phyloP scores from a whole-genome alignment of 148 eudicot genomes.

The Nyssa sinensis region DNA sequence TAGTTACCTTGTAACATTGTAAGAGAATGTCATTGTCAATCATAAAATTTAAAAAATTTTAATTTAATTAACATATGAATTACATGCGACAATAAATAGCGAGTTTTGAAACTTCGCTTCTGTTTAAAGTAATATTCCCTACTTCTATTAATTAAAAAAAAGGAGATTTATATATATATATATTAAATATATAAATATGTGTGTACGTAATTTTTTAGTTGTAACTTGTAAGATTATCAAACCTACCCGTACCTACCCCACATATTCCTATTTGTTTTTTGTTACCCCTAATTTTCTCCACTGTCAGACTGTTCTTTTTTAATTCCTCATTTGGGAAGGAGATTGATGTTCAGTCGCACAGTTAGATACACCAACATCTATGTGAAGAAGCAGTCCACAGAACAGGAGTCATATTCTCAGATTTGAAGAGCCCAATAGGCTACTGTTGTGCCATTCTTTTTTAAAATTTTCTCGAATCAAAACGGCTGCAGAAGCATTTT shows the following conservation, averaged over 20 bases:
- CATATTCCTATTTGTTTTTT: neutral
- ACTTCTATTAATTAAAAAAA: neutral
- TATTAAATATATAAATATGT: neutral
- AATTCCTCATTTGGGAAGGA: neutral
- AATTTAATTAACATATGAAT: no score
- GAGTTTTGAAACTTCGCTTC: no score
- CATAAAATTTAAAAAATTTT: no score
- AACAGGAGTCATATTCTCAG: no score
- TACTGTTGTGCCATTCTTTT: neutral
- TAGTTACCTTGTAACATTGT: no score
- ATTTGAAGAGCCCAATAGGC: neutral
- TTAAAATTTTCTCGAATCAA: neutral
- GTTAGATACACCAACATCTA: neutral
- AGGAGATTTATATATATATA: no score
- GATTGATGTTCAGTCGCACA: slow-evolving; percentile 1
- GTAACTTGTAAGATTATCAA: neutral
- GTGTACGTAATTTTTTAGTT: neutral
- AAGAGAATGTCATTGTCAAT: no score
- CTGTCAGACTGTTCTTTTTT: neutral
- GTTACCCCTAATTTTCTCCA: neutral
- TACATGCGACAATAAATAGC: no score
- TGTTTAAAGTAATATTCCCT: no score
- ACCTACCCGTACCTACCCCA: slow-evolving; percentile 6
- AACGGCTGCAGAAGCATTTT: neutral
- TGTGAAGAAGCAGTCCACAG: neutral